Evolutionary conservation across 179 eudicot genomes (phyloP).

Genomic region (Actinidia arguta): DNA sequence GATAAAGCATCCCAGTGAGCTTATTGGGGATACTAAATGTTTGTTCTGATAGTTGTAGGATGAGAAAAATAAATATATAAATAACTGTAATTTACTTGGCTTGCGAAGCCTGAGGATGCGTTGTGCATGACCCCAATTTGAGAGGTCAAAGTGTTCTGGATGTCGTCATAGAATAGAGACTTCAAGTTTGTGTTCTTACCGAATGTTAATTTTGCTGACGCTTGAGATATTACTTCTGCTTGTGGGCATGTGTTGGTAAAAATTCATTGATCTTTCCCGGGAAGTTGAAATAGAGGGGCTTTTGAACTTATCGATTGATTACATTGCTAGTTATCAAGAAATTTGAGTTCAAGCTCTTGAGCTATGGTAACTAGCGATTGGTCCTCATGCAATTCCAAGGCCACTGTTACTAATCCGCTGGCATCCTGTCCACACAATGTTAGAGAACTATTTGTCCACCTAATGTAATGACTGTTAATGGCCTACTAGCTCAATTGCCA

Average conservation of each 20-base stretch:
- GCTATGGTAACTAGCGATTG: not conserved
- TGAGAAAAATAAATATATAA: not conserved
- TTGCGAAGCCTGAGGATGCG: not conserved
- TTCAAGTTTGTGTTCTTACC: not conserved
- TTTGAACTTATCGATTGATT: not conserved
- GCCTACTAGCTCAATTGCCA: no score
- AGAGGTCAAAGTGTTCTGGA: not conserved
- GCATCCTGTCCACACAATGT: no score
- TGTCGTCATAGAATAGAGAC: no score
- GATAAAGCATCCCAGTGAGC: slow-evolving; percentile 13
- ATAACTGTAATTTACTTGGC: not conserved
- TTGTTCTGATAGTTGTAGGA: not conserved
- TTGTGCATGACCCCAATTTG: not conserved
- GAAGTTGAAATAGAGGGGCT: not conserved
- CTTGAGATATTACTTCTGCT: not conserved
- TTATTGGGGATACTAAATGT: not conserved
- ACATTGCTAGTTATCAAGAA: not conserved
- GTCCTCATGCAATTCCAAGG: not conserved
- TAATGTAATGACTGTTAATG: no score
- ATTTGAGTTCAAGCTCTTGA: not conserved
- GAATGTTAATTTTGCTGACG: not conserved
- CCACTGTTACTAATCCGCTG: not conserved
- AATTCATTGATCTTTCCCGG: not conserved
- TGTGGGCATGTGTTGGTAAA: not conserved
- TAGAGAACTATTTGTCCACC: no score